These are phyloP conservation scores for Neonectria hederae DNA, from an alignment of 2,329 filamentous ascomycete species.

Conservation along the genomic window DNA sequence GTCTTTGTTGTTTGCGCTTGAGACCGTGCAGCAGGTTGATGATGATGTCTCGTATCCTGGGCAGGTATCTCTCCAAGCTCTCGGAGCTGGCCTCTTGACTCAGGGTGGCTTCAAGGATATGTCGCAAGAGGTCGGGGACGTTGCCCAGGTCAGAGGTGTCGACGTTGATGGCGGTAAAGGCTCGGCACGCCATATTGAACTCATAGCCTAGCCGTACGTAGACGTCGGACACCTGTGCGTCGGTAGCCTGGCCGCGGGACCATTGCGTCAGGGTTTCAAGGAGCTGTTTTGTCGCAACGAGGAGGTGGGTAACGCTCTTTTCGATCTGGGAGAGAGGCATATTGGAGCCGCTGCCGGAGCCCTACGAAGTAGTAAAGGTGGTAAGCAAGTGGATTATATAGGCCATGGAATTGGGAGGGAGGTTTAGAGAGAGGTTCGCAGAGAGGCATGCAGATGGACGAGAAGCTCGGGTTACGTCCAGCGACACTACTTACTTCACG, in stretches of 20 bases:
- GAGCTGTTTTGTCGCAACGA: constrained; percentile 97
- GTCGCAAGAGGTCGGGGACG: constrained; percentile 88
- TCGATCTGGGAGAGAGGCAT: constrained; percentile 93
- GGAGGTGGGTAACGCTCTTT: constrained; percentile 96
- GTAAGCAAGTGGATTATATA: constrained; percentile 38
- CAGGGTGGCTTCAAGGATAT: constrained; percentile 92
- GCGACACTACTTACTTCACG: constrained; percentile 46
- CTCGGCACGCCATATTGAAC: constrained; percentile 98
- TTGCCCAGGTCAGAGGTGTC: constrained; percentile 94
- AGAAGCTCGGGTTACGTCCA: not conserved
- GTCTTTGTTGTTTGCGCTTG: constrained; percentile 94
- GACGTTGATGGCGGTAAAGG: constrained; percentile 96
- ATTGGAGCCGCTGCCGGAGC: constrained; percentile 70
- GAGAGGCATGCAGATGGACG: constrained; percentile 1
- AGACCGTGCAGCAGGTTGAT: constrained; percentile 96
- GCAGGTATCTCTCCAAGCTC: constrained; percentile 92
- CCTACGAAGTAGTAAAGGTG: constrained; percentile 42
- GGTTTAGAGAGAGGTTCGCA: constrained; percentile 29
- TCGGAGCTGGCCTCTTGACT: constrained; percentile 96
- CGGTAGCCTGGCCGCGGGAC: constrained; percentile 91
- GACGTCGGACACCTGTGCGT: constrained; percentile 96
- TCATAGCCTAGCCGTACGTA: constrained; percentile 98
- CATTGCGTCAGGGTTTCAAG: constrained; percentile 97
- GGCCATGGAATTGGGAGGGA: constrained; percentile 32
- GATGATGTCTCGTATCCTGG: constrained; percentile 96